These are phyloP conservation scores for Eucalyptus pumila DNA, from an alignment of 345 rosid genomes.

Conservation along the genomic window DNA sequence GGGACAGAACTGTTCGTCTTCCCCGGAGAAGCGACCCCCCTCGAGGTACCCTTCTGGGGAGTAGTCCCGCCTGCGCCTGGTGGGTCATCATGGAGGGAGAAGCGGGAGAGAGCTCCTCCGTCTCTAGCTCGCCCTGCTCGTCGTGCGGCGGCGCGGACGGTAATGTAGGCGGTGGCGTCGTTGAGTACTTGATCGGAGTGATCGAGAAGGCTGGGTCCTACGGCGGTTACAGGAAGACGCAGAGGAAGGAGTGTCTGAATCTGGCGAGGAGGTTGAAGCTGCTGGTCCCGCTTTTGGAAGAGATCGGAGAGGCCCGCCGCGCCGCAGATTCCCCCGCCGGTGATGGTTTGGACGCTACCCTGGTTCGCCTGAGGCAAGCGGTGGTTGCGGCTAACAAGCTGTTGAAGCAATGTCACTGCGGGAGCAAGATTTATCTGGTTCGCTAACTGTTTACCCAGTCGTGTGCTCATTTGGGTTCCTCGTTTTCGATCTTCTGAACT, in stretches of 20 bases:
- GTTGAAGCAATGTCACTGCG: conserved; percentile 38
- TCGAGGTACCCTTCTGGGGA: neutral
- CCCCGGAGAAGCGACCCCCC: neutral
- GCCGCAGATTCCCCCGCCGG: neutral
- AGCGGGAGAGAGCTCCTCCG: neutral
- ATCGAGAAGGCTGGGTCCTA: conserved; percentile 31
- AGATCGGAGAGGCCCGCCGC: conserved; percentile 19
- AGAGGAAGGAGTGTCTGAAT: conserved; percentile 42
- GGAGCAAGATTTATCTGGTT: conserved; percentile 63
- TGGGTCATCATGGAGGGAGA: neutral
- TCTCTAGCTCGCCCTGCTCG: neutral
- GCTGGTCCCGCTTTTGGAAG: conserved; percentile 42
- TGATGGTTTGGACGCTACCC: neutral
- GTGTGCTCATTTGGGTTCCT: neutral
- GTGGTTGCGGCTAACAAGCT: conserved; percentile 34
- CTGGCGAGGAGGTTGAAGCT: conserved; percentile 54
- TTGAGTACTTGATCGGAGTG: conserved; percentile 21
- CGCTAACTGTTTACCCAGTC: neutral
- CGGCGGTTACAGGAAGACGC: conserved; percentile 27
- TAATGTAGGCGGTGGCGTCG: neutral
- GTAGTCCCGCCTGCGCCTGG: neutral
- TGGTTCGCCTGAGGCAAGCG: conserved; percentile 23
- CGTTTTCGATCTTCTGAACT: neutral
- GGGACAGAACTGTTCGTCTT: neutral
- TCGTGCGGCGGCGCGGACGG: neutral